phyloP scores from a whole-genome alignment of 2,329 filamentous ascomycete genomes.

The Neocatenulostroma microsporum region DNA sequence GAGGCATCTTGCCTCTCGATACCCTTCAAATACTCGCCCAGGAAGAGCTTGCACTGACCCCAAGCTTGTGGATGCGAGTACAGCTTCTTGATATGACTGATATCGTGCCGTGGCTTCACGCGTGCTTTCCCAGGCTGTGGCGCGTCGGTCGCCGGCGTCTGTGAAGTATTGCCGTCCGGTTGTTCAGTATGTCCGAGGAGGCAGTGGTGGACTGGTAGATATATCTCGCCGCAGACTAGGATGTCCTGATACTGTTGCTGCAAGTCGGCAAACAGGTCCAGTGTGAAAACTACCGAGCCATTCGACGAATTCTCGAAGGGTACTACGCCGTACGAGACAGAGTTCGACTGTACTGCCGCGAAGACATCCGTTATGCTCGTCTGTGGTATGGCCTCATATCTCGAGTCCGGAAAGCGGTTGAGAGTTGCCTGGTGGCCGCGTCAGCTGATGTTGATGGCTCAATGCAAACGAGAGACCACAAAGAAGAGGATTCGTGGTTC shows the following conservation, averaged over 20 bases:
- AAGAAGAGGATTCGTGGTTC: too few species aligned
- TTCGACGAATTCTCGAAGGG: slow-evolving; percentile 97
- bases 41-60: slow-evolving; percentile 76
- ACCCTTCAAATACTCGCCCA: slow-evolving; percentile 60
- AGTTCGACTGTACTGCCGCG: slow-evolving; percentile 60
- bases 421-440: slow-evolving; percentile 22
- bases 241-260: slow-evolving; percentile 57
- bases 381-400: slow-evolving; percentile 32
- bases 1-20: slow-evolving; percentile 76
- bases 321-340: slow-evolving; percentile 66
- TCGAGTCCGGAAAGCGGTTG: slow-evolving; percentile 12
- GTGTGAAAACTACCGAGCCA: slow-evolving; percentile 80
- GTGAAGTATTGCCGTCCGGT: slow-evolving; percentile 1
- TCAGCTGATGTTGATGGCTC: too few species aligned
- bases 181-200: slow-evolving; percentile 54
- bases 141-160: slow-evolving; percentile 37
- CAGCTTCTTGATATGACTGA: slow-evolving; percentile 62
- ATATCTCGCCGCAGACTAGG: slow-evolving; percentile 72
- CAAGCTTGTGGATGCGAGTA: slow-evolving; percentile 96
- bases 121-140: slow-evolving; percentile 42
- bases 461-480: too few species aligned
- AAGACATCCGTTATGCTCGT: slow-evolving; percentile 62
- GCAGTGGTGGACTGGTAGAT: slow-evolving; percentile 82
- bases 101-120: slow-evolving; percentile 38
- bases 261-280: slow-evolving; percentile 80